phyloP scores from a whole-genome alignment of 306 rosid species.

The Lotus japonicus region DNA sequence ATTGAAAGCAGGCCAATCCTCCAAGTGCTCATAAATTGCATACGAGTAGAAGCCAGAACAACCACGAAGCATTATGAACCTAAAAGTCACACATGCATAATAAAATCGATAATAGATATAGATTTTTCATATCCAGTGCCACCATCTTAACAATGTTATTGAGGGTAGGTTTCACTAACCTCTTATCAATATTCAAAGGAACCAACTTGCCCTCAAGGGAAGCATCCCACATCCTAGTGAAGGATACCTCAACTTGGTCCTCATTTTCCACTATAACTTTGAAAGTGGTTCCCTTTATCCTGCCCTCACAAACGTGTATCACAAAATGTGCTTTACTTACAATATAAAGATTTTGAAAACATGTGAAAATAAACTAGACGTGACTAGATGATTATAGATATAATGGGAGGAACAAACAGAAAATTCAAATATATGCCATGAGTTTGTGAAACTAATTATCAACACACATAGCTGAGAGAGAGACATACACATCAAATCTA shows the following conservation, averaged over 20 bases:
- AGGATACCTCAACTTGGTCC: constrained; percentile 81
- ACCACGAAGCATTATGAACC: constrained; percentile 82
- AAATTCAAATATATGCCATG: background rate
- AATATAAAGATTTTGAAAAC: background rate
- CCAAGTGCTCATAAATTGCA: constrained; percentile 77
- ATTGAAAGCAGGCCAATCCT: constrained; percentile 76
- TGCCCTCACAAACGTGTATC: constrained; percentile 25
- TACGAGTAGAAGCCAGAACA: constrained; percentile 83
- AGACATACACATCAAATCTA: constrained; percentile 66
- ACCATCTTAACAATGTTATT: background rate
- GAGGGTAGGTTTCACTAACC: constrained; percentile 28
- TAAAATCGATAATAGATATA: background rate
- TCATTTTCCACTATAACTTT: constrained; percentile 60
- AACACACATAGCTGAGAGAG: background rate
- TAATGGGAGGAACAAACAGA: background rate
- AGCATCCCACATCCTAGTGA: constrained; percentile 68
- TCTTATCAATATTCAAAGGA: constrained; percentile 82
- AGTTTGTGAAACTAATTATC: background rate
- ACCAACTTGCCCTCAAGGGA: constrained; percentile 48
- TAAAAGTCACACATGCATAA: constrained; percentile 10
- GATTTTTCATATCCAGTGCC: background rate
- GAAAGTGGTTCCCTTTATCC: constrained; percentile 59
- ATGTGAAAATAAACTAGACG: too few relatives aligned
- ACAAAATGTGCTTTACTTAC: background rate
- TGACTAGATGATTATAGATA: too few relatives aligned